phyloP scores from a whole-genome alignment of 106 monocot genomes.

The Ottelia alismoides region DNA sequence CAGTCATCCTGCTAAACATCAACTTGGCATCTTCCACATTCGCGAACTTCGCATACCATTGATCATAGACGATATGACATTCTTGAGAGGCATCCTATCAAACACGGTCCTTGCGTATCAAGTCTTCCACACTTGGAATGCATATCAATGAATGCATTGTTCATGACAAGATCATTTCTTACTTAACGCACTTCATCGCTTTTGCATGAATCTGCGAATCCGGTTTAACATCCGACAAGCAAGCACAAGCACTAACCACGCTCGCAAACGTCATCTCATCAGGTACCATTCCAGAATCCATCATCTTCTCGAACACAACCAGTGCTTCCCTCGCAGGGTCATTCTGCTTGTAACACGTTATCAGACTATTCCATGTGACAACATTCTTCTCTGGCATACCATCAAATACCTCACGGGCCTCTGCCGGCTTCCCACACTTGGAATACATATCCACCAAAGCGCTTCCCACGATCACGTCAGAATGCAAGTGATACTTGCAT shows the following conservation, averaged over 20 bases:
- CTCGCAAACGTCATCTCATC: conserved; percentile 63
- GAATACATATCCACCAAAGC: conserved; percentile 10
- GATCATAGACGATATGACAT: conserved; percentile 44
- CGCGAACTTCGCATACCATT: conserved; percentile 42
- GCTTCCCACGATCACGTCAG: conserved; percentile 5
- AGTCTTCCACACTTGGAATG: conserved; percentile 53
- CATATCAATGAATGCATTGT: conserved; percentile 63
- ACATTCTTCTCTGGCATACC: not conserved
- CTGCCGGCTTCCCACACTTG: conserved; percentile 10
- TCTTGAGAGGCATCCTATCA: conserved; percentile 36
- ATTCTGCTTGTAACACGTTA: conserved; percentile 5
- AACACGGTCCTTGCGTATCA: conserved; percentile 33
- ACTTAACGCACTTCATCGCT: conserved; percentile 17
- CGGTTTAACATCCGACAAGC: conserved; percentile 27
- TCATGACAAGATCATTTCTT: conserved; percentile 34
- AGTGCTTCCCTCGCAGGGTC: conserved; percentile 8
- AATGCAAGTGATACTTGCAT: not conserved
- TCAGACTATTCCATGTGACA: conserved; percentile 11
- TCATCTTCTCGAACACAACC: conserved; percentile 20
- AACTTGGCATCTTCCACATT: conserved; percentile 30
- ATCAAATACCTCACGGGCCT: conserved; percentile 3
- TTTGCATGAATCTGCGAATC: conserved; percentile 41
- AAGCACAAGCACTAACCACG: conserved; percentile 55
- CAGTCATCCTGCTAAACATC: conserved; percentile 36
- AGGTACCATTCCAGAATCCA: conserved; percentile 14